Conservation (phyloP, 1,284 basidiomycete species). For the Schizophyllum commune region DNA sequence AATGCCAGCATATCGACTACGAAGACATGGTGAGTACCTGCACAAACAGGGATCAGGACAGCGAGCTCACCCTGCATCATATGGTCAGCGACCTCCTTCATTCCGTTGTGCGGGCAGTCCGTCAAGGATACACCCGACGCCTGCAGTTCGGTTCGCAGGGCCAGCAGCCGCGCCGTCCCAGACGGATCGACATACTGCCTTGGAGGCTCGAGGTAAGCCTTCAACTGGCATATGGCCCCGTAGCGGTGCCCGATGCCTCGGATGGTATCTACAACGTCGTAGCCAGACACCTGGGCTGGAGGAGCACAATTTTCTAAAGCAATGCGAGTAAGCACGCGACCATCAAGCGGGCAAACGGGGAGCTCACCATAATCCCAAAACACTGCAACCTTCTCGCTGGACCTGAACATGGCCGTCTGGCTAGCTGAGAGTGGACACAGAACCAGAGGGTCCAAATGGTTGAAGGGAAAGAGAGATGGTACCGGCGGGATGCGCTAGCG, state of each 20-base stretch:
- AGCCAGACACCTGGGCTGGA: constrained; percentile 23
- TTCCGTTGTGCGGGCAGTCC: constrained; percentile 51
- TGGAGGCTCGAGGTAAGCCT: constrained; percentile 31
- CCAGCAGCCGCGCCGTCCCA: not conserved
- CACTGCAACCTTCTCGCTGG: constrained; percentile 16
- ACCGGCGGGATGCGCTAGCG: no score
- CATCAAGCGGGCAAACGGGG: not conserved
- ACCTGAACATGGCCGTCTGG: not conserved
- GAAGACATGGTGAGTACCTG: constrained; percentile 12
- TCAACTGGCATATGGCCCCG: constrained; percentile 28
- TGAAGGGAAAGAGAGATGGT: not conserved
- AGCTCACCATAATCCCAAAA: constrained; percentile 28
- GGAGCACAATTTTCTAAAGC: constrained; percentile 44
- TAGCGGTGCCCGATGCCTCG: constrained; percentile 23
- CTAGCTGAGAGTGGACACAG: not conserved
- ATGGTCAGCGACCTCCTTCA: constrained; percentile 45
- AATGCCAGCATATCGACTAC: constrained; percentile 45
- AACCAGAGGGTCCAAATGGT: not conserved
- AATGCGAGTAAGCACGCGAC: not conserved
- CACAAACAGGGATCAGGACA: not conserved
- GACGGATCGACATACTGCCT: not conserved
- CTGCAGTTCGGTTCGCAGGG: constrained; percentile 48
- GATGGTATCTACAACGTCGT: constrained; percentile 20
- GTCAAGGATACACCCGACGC: constrained; percentile 51
- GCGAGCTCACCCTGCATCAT: constrained; percentile 38